These are phyloP conservation scores for Salvia miltiorrhiza DNA, from an alignment of 257 asterid species.

Conservation along the genomic window DNA sequence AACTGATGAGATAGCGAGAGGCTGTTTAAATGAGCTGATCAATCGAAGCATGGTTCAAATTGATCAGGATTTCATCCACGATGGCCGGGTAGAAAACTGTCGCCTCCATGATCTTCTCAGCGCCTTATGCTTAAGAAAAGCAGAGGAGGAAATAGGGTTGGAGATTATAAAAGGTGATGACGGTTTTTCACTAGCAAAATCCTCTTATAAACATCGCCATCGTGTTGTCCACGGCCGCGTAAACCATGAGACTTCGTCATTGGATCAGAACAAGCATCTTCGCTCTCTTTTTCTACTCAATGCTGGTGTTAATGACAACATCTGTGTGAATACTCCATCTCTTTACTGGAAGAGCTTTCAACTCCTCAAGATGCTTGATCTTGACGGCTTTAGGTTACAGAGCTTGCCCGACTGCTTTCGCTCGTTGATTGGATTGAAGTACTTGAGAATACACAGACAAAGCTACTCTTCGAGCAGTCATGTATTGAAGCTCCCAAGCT, in stretches of 20 bases:
- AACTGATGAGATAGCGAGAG: too few species aligned
- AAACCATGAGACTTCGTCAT: too few species aligned
- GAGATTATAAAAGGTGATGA: conserved; percentile 2
- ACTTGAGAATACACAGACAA: conserved; percentile 7
- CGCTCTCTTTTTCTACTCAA: background rate
- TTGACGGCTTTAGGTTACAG: background rate
- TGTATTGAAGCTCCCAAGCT: conserved; percentile 9
- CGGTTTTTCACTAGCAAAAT: too few species aligned
- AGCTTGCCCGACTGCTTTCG: background rate
- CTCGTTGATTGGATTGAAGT: conserved; percentile 13
- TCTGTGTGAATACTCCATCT: too few species aligned
- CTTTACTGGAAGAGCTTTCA: background rate
- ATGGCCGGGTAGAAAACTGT: conserved; percentile 4
- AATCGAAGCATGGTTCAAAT: conserved; percentile 24
- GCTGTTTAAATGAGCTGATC: too few species aligned
- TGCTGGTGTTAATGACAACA: too few species aligned
- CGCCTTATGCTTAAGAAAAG: conserved; percentile 12
- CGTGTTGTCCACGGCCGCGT: background rate
- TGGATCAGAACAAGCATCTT: too few species aligned
- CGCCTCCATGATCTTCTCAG: conserved; percentile 22
- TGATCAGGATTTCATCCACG: background rate
- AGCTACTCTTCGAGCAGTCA: too few species aligned
- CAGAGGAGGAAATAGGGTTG: conserved; percentile 23
- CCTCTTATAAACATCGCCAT: conserved; percentile 5
- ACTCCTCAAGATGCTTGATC: conserved; percentile 18